A percentile compares a stretch with the other conserved stretches of the same genome.
These are phyloP conservation scores for Apiospora hydei DNA, from an alignment of 2,329 filamentous ascomycete species.

Conservation along the genomic window DNA sequence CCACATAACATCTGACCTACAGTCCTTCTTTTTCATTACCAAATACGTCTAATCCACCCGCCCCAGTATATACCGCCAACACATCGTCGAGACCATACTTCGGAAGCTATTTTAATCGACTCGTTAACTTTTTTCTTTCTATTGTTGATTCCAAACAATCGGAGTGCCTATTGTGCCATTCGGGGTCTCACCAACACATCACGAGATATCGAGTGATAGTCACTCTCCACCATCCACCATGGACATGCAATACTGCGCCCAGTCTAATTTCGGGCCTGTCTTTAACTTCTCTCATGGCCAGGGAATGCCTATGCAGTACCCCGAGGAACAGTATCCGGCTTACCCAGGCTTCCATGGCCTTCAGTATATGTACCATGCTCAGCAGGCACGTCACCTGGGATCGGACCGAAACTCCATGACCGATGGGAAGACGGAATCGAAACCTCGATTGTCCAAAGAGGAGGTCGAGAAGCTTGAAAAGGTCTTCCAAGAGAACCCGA, in stretches of 20 bases:
- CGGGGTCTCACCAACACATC: not conserved
- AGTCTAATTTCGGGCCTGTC: slow-evolving; percentile 36
- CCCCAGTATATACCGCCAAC: slow-evolving; percentile 10
- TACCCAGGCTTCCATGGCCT: slow-evolving; percentile 36
- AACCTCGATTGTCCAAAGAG: slow-evolving; percentile 71
- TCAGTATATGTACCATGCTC: slow-evolving; percentile 42
- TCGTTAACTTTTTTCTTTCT: not conserved
- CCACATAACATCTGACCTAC: slow-evolving; percentile 39
- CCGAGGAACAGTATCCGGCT: slow-evolving; percentile 37
- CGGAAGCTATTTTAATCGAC: slow-evolving; percentile 11
- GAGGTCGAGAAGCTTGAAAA: slow-evolving; percentile 74
- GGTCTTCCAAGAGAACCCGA: slow-evolving; percentile 70
- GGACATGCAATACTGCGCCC: slow-evolving; percentile 41
- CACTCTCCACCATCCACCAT: slow-evolving; percentile 32
- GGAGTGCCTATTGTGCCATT: not conserved
- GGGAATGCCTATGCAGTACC: slow-evolving; percentile 36
- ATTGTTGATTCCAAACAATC: not conserved
- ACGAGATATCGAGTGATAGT: slow-evolving; percentile 8
- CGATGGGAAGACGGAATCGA: slow-evolving; percentile 49
- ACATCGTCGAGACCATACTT: not conserved
- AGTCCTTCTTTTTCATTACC: slow-evolving; percentile 41
- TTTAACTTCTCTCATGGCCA: slow-evolving; percentile 38
- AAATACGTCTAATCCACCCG: slow-evolving; percentile 2
- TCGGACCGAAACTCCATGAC: slow-evolving; percentile 36
- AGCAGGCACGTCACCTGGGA: slow-evolving; percentile 37